Percentiles rank a stretch among this genome's conserved stretches.
Evolutionary conservation across 345 rosid species (phyloP).

Genomic region (Dipteronia sinensis): DNA sequence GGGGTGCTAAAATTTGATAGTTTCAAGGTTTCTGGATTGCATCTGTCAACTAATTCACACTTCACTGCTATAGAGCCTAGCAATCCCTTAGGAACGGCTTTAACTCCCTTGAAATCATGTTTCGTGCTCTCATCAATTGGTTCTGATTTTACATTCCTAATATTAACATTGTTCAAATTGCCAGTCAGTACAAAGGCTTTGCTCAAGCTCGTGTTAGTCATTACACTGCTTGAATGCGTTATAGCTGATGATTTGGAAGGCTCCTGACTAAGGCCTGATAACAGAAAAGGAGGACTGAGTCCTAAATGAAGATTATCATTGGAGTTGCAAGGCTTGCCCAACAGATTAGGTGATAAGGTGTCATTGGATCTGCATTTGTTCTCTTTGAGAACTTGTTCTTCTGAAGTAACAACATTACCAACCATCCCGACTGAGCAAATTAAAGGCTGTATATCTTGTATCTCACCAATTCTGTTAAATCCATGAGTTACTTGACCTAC

Average conservation of each 20-base stretch:
- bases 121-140: constrained; percentile 47
- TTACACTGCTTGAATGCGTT: constrained; percentile 16
- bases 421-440: constrained; percentile 19
- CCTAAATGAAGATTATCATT: constrained; percentile 58
- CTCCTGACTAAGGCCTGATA: constrained; percentile 25
- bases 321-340: constrained; percentile 21
- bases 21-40: constrained; percentile 23
- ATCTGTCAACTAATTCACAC: constrained; percentile 42
- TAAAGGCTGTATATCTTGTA: constrained; percentile 35
- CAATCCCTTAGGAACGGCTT: constrained; percentile 14
- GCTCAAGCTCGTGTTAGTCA: constrained; percentile 25
- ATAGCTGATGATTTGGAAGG: constrained; percentile 33
- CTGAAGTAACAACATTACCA: constrained; percentile 26
- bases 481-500: constrained; percentile 27
- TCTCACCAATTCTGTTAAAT: constrained; percentile 23
- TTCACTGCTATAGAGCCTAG: constrained; percentile 37
- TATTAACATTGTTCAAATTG: constrained; percentile 26
- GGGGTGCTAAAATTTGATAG: constrained; percentile 25
- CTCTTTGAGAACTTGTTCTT: constrained; percentile 27
- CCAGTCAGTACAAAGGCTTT: constrained; percentile 22
- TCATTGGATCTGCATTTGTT: constrained; percentile 24
- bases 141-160: constrained; percentile 59
- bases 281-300: constrained; percentile 40
- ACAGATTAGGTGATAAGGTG: constrained; percentile 24
- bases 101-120: constrained; percentile 25